These are phyloP conservation scores for Talaromyces liani DNA, from an alignment of 495 filamentous ascomycete genomes.

Conservation along the genomic window DNA sequence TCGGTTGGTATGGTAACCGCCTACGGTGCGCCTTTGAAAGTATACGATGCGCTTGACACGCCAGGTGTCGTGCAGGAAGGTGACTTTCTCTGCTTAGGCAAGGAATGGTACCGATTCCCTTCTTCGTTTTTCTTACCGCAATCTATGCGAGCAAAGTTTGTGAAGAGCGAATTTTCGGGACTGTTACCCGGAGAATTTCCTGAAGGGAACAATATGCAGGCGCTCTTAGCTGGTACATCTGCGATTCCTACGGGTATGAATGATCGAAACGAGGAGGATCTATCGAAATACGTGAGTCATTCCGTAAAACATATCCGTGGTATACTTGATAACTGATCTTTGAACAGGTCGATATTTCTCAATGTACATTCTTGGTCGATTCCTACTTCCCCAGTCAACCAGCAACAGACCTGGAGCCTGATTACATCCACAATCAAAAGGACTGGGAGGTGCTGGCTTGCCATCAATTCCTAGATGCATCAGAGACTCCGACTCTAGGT, in stretches of 20 bases:
- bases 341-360: constrained; percentile 53
- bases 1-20: constrained; percentile 74
- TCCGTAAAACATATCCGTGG: neutral
- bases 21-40: constrained; percentile 75
- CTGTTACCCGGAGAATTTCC: constrained; percentile 87
- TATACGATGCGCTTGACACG: constrained; percentile 56
- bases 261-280: constrained; percentile 81
- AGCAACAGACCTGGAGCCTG: constrained; percentile 57
- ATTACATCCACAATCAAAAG: constrained; percentile 59
- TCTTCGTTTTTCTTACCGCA: constrained; percentile 84
- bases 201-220: constrained; percentile 53
- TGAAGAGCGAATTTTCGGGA: constrained; percentile 83
- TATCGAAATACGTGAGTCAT: constrained; percentile 69
- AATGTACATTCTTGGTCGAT: constrained; percentile 82
- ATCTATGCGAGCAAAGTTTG: constrained; percentile 72
- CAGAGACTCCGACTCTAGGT: constrained; percentile 63
- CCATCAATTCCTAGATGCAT: constrained; percentile 71
- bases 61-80: constrained; percentile 41
- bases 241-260: constrained; percentile 81
- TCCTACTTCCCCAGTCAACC: constrained; percentile 62
- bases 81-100: constrained; percentile 81
- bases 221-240: constrained; percentile 71
- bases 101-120: constrained; percentile 98
- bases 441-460: constrained; percentile 73
- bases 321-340: neutral